Percentiles rank a stretch among this genome's conserved stretches.
phyloP scores from a whole-genome alignment of 2,329 filamentous ascomycete species.

The Fusarium domesticum region DNA sequence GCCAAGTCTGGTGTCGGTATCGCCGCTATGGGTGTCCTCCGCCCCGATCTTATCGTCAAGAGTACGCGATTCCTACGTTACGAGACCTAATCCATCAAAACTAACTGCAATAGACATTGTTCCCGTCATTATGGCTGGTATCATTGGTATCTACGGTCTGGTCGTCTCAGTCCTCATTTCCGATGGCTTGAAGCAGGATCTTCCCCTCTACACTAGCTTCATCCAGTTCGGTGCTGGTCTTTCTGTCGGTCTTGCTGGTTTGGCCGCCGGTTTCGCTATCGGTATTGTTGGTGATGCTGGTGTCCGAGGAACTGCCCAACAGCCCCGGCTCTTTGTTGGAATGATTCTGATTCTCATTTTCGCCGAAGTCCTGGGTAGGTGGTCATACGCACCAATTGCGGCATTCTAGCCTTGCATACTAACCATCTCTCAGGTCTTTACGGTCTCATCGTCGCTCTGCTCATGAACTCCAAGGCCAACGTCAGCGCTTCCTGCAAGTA shows the following conservation, averaged over 20 bases:
- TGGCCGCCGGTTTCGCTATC: slow-evolving; percentile 82
- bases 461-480: slow-evolving; percentile 96
- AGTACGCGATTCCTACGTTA: slow-evolving; percentile 59
- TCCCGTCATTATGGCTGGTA: slow-evolving; percentile 99
- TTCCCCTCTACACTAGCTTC: slow-evolving; percentile 77
- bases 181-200: slow-evolving; percentile 68
- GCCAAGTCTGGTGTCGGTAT: slow-evolving; percentile 99
- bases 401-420: slow-evolving; percentile 21
- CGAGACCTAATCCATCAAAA: neutral
- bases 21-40: slow-evolving; percentile 94
- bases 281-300: slow-evolving; percentile 86
- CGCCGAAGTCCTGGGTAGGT: slow-evolving; percentile 93
- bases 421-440: slow-evolving; percentile 71
- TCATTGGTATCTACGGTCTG: slow-evolving; percentile 97
- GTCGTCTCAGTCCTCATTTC: slow-evolving; percentile 87
- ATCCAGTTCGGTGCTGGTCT: slow-evolving; percentile 84
- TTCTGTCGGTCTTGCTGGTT: slow-evolving; percentile 75
- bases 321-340: slow-evolving; percentile 85
- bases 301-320: slow-evolving; percentile 82
- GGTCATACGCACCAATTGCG: neutral
- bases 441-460: slow-evolving; percentile 94
- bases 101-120: slow-evolving; percentile 73
- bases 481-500: slow-evolving; percentile 60
- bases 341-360: slow-evolving; percentile 99
- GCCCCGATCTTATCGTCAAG: slow-evolving; percentile 98